Conservation (phyloP, 768 basidiomycete genomes). For the Hericium alpestre region DNA sequence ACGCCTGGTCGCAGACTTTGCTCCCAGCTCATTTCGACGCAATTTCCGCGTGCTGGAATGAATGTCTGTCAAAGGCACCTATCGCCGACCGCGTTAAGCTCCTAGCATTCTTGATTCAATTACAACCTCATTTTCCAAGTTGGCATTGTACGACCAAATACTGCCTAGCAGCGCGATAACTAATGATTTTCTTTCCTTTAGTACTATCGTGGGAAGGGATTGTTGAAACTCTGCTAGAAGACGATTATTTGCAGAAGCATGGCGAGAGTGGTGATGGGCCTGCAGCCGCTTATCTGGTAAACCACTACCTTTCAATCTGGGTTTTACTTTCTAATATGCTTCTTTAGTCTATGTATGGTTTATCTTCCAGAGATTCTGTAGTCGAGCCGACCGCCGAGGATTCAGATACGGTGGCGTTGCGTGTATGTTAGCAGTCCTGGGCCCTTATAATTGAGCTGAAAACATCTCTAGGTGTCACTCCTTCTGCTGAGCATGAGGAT, state of each 20-base stretch:
- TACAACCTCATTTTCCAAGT: conserved; percentile 54
- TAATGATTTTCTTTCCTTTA: conserved; percentile 15
- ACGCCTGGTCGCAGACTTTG: conserved; percentile 48
- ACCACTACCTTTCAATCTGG: conserved; percentile 9
- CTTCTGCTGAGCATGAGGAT: conserved; percentile 52
- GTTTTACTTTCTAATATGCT: not conserved
- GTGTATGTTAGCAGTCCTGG: conserved; percentile 23
- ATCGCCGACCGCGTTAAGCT: conserved; percentile 47
- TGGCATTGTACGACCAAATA: conserved; percentile 46
- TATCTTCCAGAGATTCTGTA: conserved; percentile 22
- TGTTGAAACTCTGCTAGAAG: conserved; percentile 46
- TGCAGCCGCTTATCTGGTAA: conserved; percentile 31
- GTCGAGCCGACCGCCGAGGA: conserved; percentile 22
- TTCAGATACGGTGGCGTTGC: conserved; percentile 36
- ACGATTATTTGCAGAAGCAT: conserved; percentile 33
- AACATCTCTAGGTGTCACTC: conserved; percentile 36
- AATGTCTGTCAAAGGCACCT: conserved; percentile 44
- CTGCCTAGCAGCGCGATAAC: not conserved
- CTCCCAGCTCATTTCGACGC: conserved; percentile 56
- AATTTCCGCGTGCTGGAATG: conserved; percentile 60
- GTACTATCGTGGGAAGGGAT: conserved; percentile 60
- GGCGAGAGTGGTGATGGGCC: conserved; percentile 29
- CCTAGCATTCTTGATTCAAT: conserved; percentile 52
- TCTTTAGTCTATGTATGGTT: conserved; percentile 35
- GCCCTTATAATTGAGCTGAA: not conserved